Base-by-base conservation (phyloP, 2,329 filamentous ascomycete species). In the Pseudogymnoascus sp. region DNA sequence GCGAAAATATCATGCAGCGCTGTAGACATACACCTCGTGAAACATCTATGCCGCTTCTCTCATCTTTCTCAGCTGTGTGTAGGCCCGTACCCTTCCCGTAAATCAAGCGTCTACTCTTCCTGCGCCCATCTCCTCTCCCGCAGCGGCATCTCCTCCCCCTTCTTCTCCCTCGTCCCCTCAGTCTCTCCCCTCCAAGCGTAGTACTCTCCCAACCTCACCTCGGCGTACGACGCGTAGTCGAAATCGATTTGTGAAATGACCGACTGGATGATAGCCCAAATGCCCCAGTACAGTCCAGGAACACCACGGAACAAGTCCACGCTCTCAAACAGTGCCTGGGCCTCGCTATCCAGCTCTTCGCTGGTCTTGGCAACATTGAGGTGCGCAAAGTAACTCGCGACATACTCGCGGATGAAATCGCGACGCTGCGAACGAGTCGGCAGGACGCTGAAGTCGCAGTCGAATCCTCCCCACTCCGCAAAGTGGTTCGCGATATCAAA, bases 401-500 rank as follows among this genome's bases (percentile, higher is more conserved):
- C 82, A 71, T 99, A 99, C 71, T 93, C 88, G 65, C 81, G 78
- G 63, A 97, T 82, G 75, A 99, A 99, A 60, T 87, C 84, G 47
- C 84, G 82, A 28, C 94, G 87, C 68, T 93, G 85, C 18, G 85
- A 78, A 64, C 82, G 82, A 1, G 90, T 94, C 4, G 94, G 94
- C 61, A 97, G 81, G 67, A 88, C 87, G 69, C 77, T 84, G 76
- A 89, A 92, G 74, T 97, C 91, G 78, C 94, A 99, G 69, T 96
- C 91, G 71, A 97, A 97, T 62, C 94, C 94, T 63, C 88, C 92
- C 93, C 94, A 99, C 76, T 99, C 94, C 57, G 94, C 91, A 72
- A 99, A 96, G 78, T 99, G 94, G 76, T 99, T 99, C 58, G 93
- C 88, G 68, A 99, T 86, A 73, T 99, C 94, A 75, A 99, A 99